Conservation (phyloP, 768 basidiomycete genomes). For the Tylopilus rubrobrunneus region DNA sequence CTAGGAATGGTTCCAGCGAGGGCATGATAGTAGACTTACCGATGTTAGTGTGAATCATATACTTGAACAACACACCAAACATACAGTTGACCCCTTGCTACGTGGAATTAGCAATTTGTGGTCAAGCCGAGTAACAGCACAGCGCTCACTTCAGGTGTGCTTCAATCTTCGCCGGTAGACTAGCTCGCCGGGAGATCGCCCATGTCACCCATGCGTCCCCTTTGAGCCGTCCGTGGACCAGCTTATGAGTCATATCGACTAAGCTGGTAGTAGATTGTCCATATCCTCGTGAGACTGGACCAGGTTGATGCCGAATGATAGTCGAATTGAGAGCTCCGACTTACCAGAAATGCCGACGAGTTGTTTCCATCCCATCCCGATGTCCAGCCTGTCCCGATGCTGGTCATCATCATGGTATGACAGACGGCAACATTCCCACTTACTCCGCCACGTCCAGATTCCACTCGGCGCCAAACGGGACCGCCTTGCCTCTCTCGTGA, state of each 20-base stretch:
- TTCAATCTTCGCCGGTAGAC: slow-evolving; percentile 2
- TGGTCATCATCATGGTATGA: no score
- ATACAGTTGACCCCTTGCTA: slow-evolving; percentile 3
- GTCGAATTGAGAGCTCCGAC: no score
- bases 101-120: neutral
- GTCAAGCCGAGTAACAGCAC: no score
- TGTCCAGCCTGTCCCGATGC: no score
- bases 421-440: no score
- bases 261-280: neutral
- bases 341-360: neutral
- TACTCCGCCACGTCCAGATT: no score
- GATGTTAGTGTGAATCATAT: neutral
- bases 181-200: slow-evolving; percentile 4
- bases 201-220: slow-evolving; percentile 8
- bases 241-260: neutral
- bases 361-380: no score
- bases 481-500: no score
- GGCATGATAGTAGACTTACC: neutral
- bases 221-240: slow-evolving; percentile 1
- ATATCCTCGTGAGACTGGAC: neutral
- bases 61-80: neutral
- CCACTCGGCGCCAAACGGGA: no score
- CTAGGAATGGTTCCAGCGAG: neutral
- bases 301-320: neutral
- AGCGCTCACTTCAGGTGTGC: slow-evolving; percentile 5